Conservation (phyloP, 331 rosid species). For the Malus hybrid region DNA sequence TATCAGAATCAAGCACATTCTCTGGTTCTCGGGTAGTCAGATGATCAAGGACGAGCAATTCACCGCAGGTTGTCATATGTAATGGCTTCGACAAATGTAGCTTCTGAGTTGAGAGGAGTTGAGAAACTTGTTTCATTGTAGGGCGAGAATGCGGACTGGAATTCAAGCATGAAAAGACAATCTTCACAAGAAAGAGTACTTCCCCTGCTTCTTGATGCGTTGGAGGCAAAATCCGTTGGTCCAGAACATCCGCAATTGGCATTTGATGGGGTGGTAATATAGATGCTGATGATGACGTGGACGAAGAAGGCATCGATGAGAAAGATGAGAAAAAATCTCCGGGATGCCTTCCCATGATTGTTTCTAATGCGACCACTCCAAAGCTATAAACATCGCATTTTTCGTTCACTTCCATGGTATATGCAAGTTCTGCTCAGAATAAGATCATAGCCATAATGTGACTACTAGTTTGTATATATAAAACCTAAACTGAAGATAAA, state of each 20-base stretch:
- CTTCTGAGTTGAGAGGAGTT: not conserved
- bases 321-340: slow-evolving; percentile 17
- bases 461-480: too few species aligned
- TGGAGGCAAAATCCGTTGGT: slow-evolving; percentile 7
- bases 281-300: not conserved
- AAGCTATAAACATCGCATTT: slow-evolving; percentile 37
- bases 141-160: slow-evolving; percentile 18
- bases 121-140: slow-evolving; percentile 24
- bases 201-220: slow-evolving; percentile 5
- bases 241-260: slow-evolving; percentile 7
- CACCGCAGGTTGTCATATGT: too few species aligned
- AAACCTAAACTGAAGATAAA: too few species aligned
- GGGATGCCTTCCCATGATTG: slow-evolving; percentile 25
- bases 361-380: slow-evolving; percentile 27
- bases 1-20: too few species aligned
- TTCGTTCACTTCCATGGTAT: slow-evolving; percentile 2
- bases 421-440: too few species aligned
- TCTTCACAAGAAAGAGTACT: not conserved
- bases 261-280: not conserved
- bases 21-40: too few species aligned
- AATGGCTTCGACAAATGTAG: not conserved
- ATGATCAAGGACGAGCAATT: too few species aligned
- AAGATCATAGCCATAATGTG: slow-evolving; percentile 2
- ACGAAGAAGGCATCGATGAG: not conserved
- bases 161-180: slow-evolving; percentile 10